Evolutionary conservation across 169 alveolate genomes (phyloP).

Genomic region (Cryptosporidium canis): DNA sequence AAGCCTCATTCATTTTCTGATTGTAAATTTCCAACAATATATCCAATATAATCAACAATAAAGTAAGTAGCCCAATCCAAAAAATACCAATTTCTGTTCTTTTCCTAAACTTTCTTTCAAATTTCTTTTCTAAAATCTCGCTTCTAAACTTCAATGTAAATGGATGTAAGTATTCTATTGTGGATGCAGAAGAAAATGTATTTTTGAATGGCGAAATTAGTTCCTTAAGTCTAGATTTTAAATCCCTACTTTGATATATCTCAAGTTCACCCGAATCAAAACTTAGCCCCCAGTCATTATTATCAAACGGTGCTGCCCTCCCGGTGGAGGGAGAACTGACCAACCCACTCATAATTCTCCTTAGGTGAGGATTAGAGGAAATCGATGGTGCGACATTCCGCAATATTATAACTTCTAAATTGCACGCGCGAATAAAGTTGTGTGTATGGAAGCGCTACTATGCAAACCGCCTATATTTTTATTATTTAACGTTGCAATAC

Average conservation of each 20-base stretch:
- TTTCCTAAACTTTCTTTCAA: conserved; percentile 16
- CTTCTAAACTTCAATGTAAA: conserved; percentile 51
- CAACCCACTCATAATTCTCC: conserved; percentile 48
- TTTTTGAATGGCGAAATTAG: conserved; percentile 34
- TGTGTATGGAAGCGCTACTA: conserved; percentile 44
- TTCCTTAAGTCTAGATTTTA: conserved; percentile 32
- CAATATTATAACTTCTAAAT: conserved; percentile 23
- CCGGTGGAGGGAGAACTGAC: conserved; percentile 55
- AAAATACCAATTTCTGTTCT: conserved; percentile 64
- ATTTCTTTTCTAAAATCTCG: conserved; percentile 52
- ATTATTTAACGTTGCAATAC: neutral
- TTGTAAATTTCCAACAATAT: conserved; percentile 20
- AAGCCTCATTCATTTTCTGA: conserved; percentile 5
- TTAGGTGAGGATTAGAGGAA: conserved; percentile 33
- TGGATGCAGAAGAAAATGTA: conserved; percentile 46
- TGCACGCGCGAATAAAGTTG: conserved; percentile 70
- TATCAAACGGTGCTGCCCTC: conserved; percentile 54
- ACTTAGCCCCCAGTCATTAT: conserved; percentile 13
- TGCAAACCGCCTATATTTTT: neutral
- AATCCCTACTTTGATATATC: neutral
- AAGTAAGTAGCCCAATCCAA: conserved; percentile 55
- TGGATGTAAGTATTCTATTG: conserved; percentile 62
- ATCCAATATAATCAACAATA: conserved; percentile 34
- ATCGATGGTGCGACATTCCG: conserved; percentile 74
- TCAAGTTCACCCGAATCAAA: conserved; percentile 28